Percentiles rank a stretch among this genome's conserved stretches.
Conservation (phyloP, 2,329 filamentous ascomycete species). For the Helminthosporium solani region DNA sequence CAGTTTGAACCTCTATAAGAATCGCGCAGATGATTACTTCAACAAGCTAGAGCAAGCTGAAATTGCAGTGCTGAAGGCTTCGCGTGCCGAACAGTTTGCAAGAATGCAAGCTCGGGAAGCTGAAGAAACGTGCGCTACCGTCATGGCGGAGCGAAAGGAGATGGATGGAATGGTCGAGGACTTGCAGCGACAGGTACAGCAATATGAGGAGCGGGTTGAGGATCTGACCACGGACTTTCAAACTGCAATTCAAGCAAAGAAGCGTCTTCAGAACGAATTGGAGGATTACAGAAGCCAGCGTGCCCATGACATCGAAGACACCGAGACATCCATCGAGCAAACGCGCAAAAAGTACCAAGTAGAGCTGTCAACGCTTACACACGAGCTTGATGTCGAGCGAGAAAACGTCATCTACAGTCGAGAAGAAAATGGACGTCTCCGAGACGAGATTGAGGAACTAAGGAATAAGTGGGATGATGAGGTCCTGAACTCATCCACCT, state of each 20-base stretch:
- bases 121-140: conserved; percentile 83
- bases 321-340: conserved; percentile 93
- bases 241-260: conserved; percentile 82
- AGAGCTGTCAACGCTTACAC: conserved; percentile 84
- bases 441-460: conserved; percentile 94
- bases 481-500: conserved; percentile 94
- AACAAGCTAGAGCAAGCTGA: conserved; percentile 96
- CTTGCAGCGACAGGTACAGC: conserved; percentile 83
- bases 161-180: conserved; percentile 88
- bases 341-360: conserved; percentile 96
- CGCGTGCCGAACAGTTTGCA: conserved; percentile 89
- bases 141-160: conserved; percentile 89
- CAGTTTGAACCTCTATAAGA: conserved; percentile 86
- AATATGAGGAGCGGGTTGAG: conserved; percentile 86
- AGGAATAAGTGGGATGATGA: conserved; percentile 98
- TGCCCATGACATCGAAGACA: conserved; percentile 95
- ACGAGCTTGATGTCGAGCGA: conserved; percentile 89
- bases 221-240: conserved; percentile 89
- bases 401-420: conserved; percentile 85
- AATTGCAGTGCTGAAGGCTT: conserved; percentile 89
- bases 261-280: conserved; percentile 91
- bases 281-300: conserved; percentile 95
- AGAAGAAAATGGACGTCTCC: conserved; percentile 79
- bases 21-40: conserved; percentile 92
- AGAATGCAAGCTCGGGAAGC: conserved; percentile 86